Base-by-base conservation (phyloP, 169 alveolate genomes). In the Plasmodium sp. region DNA sequence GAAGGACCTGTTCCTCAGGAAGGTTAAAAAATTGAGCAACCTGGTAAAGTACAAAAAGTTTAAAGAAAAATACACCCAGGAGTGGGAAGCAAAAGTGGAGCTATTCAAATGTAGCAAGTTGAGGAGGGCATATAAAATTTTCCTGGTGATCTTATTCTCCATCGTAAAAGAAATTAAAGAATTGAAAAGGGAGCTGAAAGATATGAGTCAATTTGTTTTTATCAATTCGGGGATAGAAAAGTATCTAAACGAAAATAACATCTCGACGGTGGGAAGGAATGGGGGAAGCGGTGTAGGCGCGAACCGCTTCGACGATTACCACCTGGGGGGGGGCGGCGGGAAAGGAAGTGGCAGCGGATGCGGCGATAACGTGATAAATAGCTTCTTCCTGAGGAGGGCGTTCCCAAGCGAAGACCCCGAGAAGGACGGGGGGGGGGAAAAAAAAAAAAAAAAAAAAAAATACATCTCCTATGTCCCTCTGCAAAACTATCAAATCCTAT, bases 191-290 rank as follows among this genome's bases (percentile, higher is more conserved):
- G 91, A 90, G 54, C 41, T 90, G 72, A 90, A 90, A 18, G 90
- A 62, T 14, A 80, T 81, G 91, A 22, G 48, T 79, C 82, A 56
- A 79, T 90, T 80, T 79, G 82, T 90, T 43, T 90, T 90, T 90
- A 90, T 90, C 31, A 90, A 90, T 90, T 90, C 94, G 43, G 91
- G 94, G 16, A 90, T 90, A 0, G 94, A 90, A 90, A 80, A 58
- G 27, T 90, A 90, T 62, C 80, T 90, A 80, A 90, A 90, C 73
- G 94, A 90, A 81, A 56, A 41, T 67, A 81, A 90, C 62, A 90
- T 90, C 16, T 80, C 90, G 2, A 14, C 82, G n/a, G 34, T 58
- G 81, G 7, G 51, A 56, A 90, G 48, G 48, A 33, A 45, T 22
- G 18, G 9, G 9, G 43, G 12, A 12, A 43, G 82, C 73, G 74